These are phyloP conservation scores for Coemansia sp. DNA, from an alignment of 192 early-diverging fungal genomes.

Conservation along the genomic window DNA sequence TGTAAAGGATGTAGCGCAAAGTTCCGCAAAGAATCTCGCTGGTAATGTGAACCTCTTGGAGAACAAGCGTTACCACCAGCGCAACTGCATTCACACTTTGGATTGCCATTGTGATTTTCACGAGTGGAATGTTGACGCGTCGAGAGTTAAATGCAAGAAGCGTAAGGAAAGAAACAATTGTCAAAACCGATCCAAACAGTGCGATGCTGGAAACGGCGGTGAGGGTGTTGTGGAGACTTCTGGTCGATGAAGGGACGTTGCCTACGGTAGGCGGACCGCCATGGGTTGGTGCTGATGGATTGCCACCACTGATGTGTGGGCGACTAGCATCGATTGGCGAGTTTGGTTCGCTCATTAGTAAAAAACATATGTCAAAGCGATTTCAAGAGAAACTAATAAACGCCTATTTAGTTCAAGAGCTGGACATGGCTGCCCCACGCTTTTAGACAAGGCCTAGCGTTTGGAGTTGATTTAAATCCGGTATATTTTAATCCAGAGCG, in stretches of 20 bases:
- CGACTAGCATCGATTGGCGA: no score
- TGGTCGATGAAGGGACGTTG: not conserved
- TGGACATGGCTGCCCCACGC: no score
- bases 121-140: conserved; percentile 37
- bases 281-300: no score
- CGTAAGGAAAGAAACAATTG: conserved; percentile 26
- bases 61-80: conserved; percentile 25
- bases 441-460: no score
- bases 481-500: no score
- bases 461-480: no score
- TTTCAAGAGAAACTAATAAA: no score
- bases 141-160: conserved; percentile 33
- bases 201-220: conserved; percentile 16
- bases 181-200: conserved; percentile 24
- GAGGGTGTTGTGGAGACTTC: conserved; percentile 2
- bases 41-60: conserved; percentile 21
- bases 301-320: no score
- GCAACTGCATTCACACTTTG: conserved; percentile 42
- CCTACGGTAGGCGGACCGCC: not conserved
- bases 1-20: conserved; percentile 38
- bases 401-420: no score
- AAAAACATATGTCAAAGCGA: no score
- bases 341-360: conserved; percentile 1
- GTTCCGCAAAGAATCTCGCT: conserved; percentile 25
- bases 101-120: conserved; percentile 43